Evolutionary conservation across 169 alveolate genomes (phyloP).

Genomic region (Eimeria acervulina): DNA sequence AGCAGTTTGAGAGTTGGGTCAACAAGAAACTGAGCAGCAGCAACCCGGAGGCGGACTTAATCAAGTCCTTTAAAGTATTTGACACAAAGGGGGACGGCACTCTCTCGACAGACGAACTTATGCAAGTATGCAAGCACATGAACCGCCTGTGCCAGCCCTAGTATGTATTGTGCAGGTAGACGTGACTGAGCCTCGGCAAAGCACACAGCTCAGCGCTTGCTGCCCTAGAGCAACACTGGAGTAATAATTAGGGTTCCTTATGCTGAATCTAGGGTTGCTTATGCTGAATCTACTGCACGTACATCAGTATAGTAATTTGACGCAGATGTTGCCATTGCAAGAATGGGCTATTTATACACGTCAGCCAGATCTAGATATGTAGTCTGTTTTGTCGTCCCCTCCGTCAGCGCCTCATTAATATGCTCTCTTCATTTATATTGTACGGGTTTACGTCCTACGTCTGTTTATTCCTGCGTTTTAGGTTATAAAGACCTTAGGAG

Average conservation of each 20-base stretch:
- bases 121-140: background rate
- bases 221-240: background rate
- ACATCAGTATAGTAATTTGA: background rate
- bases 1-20: slow-evolving; percentile 78
- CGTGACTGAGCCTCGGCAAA: no score
- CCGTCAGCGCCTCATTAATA: background rate
- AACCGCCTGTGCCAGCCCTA: no score
- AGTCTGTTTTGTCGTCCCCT: background rate
- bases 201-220: background rate
- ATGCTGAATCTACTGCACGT: background rate
- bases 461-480: background rate
- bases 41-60: slow-evolving; percentile 76
- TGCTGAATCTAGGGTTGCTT: no score
- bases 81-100: slow-evolving; percentile 81
- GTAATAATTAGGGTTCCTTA: background rate
- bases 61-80: slow-evolving; percentile 67
- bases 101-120: slow-evolving; percentile 70
- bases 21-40: slow-evolving; percentile 59
- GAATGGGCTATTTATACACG: background rate
- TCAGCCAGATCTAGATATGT: background rate
- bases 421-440: background rate
- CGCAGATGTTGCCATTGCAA: background rate
- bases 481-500: slow-evolving; percentile 77
- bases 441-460: background rate
- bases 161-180: no score